Conservation (phyloP, 2,329 filamentous ascomycete genomes). For the Blastomyces parvus region DNA sequence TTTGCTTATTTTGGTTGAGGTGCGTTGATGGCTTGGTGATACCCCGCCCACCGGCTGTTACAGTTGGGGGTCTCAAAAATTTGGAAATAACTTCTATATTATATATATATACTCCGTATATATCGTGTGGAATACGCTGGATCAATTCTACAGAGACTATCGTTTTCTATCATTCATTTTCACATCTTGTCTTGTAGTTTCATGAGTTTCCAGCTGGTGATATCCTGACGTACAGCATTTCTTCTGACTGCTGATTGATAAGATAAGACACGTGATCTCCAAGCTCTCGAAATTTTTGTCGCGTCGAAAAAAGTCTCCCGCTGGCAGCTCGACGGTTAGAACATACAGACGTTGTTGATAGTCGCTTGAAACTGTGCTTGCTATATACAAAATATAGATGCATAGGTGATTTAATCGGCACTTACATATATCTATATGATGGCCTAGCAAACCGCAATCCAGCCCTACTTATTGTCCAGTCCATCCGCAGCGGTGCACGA, state of each 20-base stretch:
- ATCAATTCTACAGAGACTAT: neutral
- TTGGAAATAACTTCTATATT: neutral
- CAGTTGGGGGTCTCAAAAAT: neutral
- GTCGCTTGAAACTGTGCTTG: neutral
- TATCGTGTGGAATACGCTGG: neutral
- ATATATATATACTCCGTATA: neutral
- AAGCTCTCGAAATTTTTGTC: neutral
- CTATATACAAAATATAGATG: neutral
- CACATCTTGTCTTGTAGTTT: neutral
- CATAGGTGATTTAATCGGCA: neutral
- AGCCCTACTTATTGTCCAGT: neutral
- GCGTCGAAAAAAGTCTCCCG: neutral
- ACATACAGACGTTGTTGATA: neutral
- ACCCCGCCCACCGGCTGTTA: neutral
- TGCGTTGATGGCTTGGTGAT: neutral
- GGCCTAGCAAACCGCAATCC: neutral
- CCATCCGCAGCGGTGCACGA: neutral
- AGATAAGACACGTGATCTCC: conserved; percentile 2
- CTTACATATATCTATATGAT: neutral
- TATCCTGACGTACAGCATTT: too few relatives aligned
- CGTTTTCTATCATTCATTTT: neutral
- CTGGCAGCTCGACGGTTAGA: neutral
- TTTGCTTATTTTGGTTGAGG: neutral
- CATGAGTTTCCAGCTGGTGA: neutral
- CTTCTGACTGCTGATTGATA: neutral